phyloP scores from a whole-genome alignment of 331 rosid genomes.

The Quercus tomentella region DNA sequence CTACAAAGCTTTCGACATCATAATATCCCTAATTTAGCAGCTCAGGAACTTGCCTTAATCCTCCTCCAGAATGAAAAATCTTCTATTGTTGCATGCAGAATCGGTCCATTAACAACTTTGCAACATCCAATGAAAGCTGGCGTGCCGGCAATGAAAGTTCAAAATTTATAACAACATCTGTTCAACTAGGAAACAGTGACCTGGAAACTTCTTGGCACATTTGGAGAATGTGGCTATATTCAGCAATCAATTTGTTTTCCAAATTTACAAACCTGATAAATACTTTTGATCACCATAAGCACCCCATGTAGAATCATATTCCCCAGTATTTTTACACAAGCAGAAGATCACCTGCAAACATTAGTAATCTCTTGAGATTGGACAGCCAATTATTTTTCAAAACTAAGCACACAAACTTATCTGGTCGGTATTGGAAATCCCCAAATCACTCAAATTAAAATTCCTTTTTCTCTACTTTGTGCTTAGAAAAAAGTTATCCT shows the following conservation, averaged over 20 bases:
- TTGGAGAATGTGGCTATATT: slow-evolving; percentile 42
- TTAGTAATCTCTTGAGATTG: background rate
- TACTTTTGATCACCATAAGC: slow-evolving; percentile 43
- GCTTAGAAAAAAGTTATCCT: background rate
- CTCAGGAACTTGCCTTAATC: slow-evolving; percentile 18
- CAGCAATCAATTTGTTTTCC: slow-evolving; percentile 30
- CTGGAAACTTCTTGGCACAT: slow-evolving; percentile 38
- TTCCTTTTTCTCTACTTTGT: too few species aligned
- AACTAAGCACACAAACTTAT: too few species aligned
- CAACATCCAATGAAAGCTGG: slow-evolving; percentile 37
- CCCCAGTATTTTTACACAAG: slow-evolving; percentile 35
- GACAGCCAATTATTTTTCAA: too few species aligned
- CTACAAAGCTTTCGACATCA: slow-evolving; percentile 63
- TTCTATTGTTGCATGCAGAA: slow-evolving; percentile 30
- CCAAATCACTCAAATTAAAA: too few species aligned
- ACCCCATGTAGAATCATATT: slow-evolving; percentile 46
- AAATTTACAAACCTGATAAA: slow-evolving; percentile 40
- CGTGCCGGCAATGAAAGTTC: slow-evolving; percentile 41
- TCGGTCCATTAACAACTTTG: slow-evolving; percentile 13
- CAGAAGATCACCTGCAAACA: slow-evolving; percentile 51
- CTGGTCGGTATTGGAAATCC: too few species aligned
- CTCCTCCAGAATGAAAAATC: slow-evolving; percentile 31
- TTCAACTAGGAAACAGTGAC: slow-evolving; percentile 26
- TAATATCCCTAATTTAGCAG: slow-evolving; percentile 35
- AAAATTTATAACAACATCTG: slow-evolving; percentile 43